phyloP scores from a whole-genome alignment of 2,329 filamentous ascomycete species.

The Verticillium longisporum region DNA sequence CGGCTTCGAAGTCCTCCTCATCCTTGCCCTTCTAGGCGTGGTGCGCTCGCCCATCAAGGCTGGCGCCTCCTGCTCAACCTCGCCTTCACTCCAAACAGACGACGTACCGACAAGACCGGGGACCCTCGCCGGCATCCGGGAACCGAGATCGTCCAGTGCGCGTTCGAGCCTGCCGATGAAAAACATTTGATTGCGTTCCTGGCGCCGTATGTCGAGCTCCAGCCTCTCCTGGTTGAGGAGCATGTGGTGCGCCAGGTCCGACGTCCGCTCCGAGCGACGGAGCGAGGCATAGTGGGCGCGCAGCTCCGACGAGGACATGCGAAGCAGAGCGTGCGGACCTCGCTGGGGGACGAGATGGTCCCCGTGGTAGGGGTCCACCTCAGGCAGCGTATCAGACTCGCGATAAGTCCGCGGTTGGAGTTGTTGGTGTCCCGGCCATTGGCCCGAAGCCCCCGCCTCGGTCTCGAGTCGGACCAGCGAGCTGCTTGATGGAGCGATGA shows the following conservation, averaged over 20 bases:
- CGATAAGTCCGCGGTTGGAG: background rate
- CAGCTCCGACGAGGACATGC: constrained; percentile 6
- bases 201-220: constrained; percentile 9
- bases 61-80: background rate
- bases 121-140: background rate
- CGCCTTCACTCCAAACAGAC: background rate
- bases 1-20: background rate
- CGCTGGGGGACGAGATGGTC: background rate
- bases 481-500: background rate
- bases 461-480: background rate
- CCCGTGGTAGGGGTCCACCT: background rate
- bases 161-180: constrained; percentile 9
- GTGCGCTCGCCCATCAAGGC: too few species aligned
- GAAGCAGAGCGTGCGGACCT: background rate
- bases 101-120: background rate
- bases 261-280: constrained; percentile 2
- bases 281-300: constrained; percentile 10
- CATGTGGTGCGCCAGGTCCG: constrained; percentile 11
- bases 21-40: background rate
- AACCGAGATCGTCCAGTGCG: background rate
- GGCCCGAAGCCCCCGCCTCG: background rate
- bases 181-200: constrained; percentile 9
- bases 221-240: constrained; percentile 10
- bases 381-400: background rate
- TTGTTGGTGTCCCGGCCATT: background rate